Evolutionary conservation across 352 stramenopile species (phyloP), one percentile per base, ranked within the genome.

Genomic region (Pythium grandisporangium): DNA sequence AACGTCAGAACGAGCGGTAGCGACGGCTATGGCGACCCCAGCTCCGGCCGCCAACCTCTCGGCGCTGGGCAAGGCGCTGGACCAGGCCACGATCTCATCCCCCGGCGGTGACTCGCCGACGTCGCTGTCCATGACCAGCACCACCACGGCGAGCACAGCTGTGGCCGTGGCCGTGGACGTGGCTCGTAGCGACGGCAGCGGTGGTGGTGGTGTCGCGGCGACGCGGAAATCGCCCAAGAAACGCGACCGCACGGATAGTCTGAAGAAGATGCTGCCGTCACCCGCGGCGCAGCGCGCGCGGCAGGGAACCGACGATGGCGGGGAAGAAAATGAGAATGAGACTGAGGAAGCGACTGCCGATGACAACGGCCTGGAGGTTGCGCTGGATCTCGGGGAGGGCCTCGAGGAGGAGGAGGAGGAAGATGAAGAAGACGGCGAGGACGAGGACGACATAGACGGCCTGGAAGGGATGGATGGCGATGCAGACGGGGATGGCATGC

Each of bases 221-320:
- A 17, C 58, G 11, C 45, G 58, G 42, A 89, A 86, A 45, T 81
- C 66, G 20, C 69, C 72, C 19, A 89, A 89, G 67, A 92, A 92
- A 42, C 71, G 79, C 26, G 70, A 77, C n/a, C 79, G 79, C n/a
- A 88, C 76, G 4, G 76, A 93, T 51, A 90, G 76, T 37, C 48
- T 90, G 42, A 90, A 90, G 54, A 79, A 77, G 34, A 65, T 81
- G 66, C 61, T 84, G 8, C 67, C 69, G 1, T 49, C 68, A 6
- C 79, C 79, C 3, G 71, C 71, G 2, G 71, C 76, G 7, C 79
- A 89, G 49, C 67, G 79, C n/a, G 55, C 69, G 47, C 83, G 83
- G 37, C 71, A 78, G 22, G 49, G 68, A 39, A 22, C 6, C 11
- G 29, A 25, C 17, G 27, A 39, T 14, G 22, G 29, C 11, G n/a